Evolutionary conservation across 306 rosid genomes (phyloP).

Genomic region (Luffa aegyptiaca): DNA sequence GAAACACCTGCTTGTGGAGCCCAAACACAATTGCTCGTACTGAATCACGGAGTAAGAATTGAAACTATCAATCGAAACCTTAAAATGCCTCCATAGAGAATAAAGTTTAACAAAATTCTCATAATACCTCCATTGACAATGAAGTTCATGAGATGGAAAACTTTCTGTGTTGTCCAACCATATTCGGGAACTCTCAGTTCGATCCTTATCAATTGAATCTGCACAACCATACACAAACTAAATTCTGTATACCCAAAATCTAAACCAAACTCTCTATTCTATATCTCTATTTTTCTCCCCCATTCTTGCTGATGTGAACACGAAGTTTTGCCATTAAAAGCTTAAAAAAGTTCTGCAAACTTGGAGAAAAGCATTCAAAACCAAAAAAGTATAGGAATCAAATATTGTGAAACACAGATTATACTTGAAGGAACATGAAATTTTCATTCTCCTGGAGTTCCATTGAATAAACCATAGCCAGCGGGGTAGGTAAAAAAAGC

Average conservation of each 20-base stretch:
- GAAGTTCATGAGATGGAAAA: constrained; percentile 96
- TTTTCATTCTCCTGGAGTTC: not conserved
- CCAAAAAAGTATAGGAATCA: not conserved
- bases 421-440: not conserved
- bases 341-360: not conserved
- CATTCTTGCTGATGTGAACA: not conserved
- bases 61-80: not conserved
- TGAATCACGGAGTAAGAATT: constrained; percentile 21
- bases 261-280: not conserved
- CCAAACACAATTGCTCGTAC: constrained; percentile 92
- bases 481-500: not conserved
- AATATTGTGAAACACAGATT: not conserved
- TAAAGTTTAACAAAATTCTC: not conserved
- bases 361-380: not conserved
- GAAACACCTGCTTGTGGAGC: constrained; percentile 59
- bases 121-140: constrained; percentile 72
- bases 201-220: constrained; percentile 87
- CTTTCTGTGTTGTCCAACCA: constrained; percentile 96
- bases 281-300: not conserved
- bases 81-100: not conserved
- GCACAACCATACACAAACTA: constrained; percentile 7
- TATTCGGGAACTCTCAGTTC: constrained; percentile 90
- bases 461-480: not conserved
- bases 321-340: not conserved
- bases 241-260: not conserved